phyloP scores from a whole-genome alignment of 257 asterid genomes.

The Nicotiana tabacum region DNA sequence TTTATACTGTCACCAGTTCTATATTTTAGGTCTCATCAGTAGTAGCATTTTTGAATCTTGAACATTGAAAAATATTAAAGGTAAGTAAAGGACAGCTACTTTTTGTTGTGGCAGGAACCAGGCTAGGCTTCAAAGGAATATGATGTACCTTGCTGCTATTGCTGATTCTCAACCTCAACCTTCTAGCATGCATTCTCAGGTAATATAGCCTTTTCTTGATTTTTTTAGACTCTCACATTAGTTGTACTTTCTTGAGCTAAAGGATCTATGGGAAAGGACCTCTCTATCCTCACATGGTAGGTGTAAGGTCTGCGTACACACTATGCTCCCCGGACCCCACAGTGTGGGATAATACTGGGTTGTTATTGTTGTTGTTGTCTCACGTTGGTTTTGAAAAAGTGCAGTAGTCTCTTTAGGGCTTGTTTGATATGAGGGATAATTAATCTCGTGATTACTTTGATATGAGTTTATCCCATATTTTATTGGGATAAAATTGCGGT shows the following conservation, averaged over 20 bases:
- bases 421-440: too few species aligned
- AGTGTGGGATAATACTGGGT: too few species aligned
- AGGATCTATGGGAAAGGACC: too few species aligned
- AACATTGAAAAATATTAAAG: not conserved
- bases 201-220: not conserved
- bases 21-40: not conserved
- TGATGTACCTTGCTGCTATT: constrained; percentile 97
- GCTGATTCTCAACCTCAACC: constrained; percentile 99
- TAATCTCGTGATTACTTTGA: too few species aligned
- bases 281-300: too few species aligned
- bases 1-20: not conserved
- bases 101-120: constrained; percentile 51
- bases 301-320: too few species aligned
- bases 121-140: constrained; percentile 81
- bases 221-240: not conserved
- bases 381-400: not conserved
- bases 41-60: not conserved
- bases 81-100: not conserved
- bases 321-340: too few species aligned
- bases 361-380: too few species aligned
- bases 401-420: too few species aligned
- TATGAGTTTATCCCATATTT: too few species aligned
- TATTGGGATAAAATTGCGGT: too few species aligned
- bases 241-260: too few species aligned
- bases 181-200: constrained; percentile 89